Percentiles rank a stretch among this genome's conserved stretches.
phyloP scores from a whole-genome alignment of 257 asterid species.

The Salvia hispanica region DNA sequence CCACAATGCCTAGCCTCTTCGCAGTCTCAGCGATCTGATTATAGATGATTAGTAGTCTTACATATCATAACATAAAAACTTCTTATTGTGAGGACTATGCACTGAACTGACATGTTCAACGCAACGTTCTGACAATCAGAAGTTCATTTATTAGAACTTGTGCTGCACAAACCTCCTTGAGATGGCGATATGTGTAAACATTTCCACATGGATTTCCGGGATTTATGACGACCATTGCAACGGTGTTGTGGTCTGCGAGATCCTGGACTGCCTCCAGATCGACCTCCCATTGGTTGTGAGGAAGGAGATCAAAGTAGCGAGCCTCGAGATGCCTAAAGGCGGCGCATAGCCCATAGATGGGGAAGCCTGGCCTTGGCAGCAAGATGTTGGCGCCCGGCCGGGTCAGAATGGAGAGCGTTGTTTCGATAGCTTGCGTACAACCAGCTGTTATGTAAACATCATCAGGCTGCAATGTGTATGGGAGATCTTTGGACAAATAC shows the following conservation, averaged over 20 bases:
- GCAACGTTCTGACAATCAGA: too few relatives aligned
- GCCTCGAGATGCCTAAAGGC: conserved; percentile 66
- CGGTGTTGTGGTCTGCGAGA: conserved; percentile 76
- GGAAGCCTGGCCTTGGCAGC: conserved; percentile 82
- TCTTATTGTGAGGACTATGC: neutral
- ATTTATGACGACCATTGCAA: conserved; percentile 75
- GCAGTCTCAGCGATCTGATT: conserved; percentile 82
- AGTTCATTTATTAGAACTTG: too few relatives aligned
- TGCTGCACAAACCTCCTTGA: conserved; percentile 53
- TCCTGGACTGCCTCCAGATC: conserved; percentile 60
- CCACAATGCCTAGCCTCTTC: conserved; percentile 55
- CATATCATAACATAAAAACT: too few relatives aligned
- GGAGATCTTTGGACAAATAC: conserved; percentile 70
- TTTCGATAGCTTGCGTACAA: conserved; percentile 89
- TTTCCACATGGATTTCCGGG: conserved; percentile 98
- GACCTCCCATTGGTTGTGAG: conserved; percentile 76
- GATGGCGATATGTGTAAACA: conserved; percentile 63
- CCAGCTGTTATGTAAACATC: conserved; percentile 82
- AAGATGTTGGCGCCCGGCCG: conserved; percentile 76
- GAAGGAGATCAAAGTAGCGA: conserved; percentile 68
- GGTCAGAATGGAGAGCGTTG: conserved; percentile 58
- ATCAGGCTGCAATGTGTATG: conserved; percentile 53
- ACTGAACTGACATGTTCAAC: too few relatives aligned
- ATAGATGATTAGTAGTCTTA: too few relatives aligned
- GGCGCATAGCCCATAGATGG: conserved; percentile 72